Conservation (phyloP, 306 rosid genomes). For the Malus asiatica region DNA sequence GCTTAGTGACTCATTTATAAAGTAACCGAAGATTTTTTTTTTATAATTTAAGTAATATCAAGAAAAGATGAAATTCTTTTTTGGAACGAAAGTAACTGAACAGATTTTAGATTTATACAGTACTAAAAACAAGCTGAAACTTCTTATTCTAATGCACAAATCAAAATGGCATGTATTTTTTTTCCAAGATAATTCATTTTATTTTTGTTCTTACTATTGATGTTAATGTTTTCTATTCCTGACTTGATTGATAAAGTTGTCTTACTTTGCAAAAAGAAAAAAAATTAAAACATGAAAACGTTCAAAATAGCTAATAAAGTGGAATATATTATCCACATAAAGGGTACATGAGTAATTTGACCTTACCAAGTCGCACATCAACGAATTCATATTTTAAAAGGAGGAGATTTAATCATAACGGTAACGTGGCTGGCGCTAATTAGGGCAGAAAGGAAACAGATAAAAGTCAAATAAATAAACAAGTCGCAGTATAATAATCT, state of each 20-base stretch:
- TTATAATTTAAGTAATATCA: not conserved
- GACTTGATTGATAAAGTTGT: too few species aligned
- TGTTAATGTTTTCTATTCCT: not conserved
- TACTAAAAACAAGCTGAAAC: too few species aligned
- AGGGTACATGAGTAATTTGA: not conserved
- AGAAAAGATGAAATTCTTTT: not conserved
- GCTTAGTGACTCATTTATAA: not conserved
- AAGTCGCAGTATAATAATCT: not conserved
- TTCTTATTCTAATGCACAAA: not conserved
- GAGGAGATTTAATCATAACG: slow-evolving; percentile 20
- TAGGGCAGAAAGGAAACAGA: not conserved
- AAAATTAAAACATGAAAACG: not conserved
- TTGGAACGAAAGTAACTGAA: not conserved
- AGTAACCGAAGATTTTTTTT: not conserved
- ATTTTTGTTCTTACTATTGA: not conserved
- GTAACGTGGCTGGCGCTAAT: slow-evolving; percentile 31
- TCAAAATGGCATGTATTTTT: not conserved
- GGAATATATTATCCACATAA: not conserved
- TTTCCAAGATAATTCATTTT: not conserved
- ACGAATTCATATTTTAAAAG: not conserved
- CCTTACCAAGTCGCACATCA: not conserved
- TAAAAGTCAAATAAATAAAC: slow-evolving; percentile 4
- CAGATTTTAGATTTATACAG: too few species aligned
- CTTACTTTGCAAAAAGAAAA: not conserved
- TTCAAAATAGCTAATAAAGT: too few species aligned